phyloP scores from a whole-genome alignment of 441 rosid species.

The Pelargonium myrrhifolium region DNA sequence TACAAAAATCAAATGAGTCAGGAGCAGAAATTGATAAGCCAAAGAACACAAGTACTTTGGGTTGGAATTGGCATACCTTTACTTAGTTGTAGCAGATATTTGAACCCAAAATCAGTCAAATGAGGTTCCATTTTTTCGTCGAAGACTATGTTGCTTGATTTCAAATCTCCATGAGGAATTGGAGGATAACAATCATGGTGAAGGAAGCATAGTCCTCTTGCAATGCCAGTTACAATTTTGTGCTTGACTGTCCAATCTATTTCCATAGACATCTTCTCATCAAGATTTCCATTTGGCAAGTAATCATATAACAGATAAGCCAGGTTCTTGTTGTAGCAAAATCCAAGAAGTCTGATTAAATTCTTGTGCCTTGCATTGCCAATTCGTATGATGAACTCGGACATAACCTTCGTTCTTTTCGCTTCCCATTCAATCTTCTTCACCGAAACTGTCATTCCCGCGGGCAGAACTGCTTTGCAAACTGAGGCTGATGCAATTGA shows the following conservation, averaged over 20 bases:
- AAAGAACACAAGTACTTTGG: not conserved
- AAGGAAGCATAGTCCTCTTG: slow-evolving; percentile 75
- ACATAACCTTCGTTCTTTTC: slow-evolving; percentile 31
- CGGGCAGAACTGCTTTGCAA: slow-evolving; percentile 38
- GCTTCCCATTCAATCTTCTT: slow-evolving; percentile 51
- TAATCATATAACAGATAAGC: slow-evolving; percentile 67
- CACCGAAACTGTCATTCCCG: slow-evolving; percentile 75
- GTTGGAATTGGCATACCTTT: no score
- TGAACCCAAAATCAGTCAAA: slow-evolving; percentile 65
- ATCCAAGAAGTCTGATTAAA: slow-evolving; percentile 70
- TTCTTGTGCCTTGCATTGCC: slow-evolving; percentile 81
- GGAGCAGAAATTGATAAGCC: not conserved
- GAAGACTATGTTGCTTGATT: slow-evolving; percentile 50
- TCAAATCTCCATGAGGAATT: slow-evolving; percentile 83
- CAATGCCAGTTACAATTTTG: slow-evolving; percentile 57
- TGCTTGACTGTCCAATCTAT: slow-evolving; percentile 64
- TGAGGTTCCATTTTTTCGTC: slow-evolving; percentile 72
- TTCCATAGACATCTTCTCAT: slow-evolving; percentile 45
- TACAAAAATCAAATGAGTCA: not conserved
- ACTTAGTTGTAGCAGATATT: slow-evolving; percentile 37
- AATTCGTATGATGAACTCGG: slow-evolving; percentile 40
- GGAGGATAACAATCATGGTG: slow-evolving; percentile 89
- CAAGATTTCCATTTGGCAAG: slow-evolving; percentile 62
- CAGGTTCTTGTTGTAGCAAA: slow-evolving; percentile 64
- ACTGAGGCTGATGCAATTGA: slow-evolving; percentile 25